Evolutionary conservation across 2,329 filamentous ascomycete species (phyloP).

Genomic region (Raffaelea albimanens): DNA sequence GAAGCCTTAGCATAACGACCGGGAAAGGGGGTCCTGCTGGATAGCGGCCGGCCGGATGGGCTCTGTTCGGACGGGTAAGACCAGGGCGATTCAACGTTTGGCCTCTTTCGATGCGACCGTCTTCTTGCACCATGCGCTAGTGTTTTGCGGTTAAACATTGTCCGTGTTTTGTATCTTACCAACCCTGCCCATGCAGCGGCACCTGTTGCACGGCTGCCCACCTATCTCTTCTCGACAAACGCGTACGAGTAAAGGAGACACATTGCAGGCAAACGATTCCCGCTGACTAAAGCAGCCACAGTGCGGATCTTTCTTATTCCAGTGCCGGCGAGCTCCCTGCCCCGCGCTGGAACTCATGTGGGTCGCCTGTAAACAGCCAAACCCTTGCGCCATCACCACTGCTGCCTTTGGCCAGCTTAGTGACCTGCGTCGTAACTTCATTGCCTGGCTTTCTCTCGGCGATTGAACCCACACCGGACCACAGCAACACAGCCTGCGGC

Average conservation of each 20-base stretch:
- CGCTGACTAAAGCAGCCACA: not conserved
- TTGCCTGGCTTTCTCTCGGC: not conserved
- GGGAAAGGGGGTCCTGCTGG: too few species aligned
- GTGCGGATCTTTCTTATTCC: not conserved
- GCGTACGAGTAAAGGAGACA: not conserved
- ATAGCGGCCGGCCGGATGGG: too few species aligned
- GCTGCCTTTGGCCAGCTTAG: not conserved
- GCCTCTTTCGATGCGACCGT: too few species aligned
- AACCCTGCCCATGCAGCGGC: too few species aligned
- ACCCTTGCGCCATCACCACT: conserved; percentile 1
- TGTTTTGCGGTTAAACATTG: too few species aligned
- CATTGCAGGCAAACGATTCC: not conserved
- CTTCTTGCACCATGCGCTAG: too few species aligned
- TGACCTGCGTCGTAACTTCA: not conserved
- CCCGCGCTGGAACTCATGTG: not conserved
- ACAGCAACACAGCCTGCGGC: too few species aligned
- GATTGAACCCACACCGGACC: not conserved
- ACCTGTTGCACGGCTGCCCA: not conserved
- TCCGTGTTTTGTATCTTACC: too few species aligned
- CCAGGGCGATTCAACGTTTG: too few species aligned
- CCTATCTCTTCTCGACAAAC: not conserved
- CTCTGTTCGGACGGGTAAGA: too few species aligned
- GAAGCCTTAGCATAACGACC: too few species aligned
- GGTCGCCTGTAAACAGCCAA: not conserved
- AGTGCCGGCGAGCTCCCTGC: not conserved